Percentiles rank a stretch among this genome's conserved stretches.
Conservation (phyloP, 2,329 filamentous ascomycete species). For the Dactylella cylindrospora region DNA sequence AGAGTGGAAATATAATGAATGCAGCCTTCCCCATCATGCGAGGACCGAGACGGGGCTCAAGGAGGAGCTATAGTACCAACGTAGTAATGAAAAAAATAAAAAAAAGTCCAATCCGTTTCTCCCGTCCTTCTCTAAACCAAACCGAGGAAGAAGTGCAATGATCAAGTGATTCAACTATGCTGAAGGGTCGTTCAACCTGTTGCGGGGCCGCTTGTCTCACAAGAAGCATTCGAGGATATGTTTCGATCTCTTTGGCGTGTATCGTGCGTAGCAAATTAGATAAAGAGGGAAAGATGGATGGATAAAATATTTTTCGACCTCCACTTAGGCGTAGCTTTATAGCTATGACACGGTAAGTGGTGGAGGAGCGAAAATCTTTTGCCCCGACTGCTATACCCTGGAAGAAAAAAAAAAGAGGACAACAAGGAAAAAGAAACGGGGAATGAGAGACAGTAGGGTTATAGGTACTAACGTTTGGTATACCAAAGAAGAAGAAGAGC, state of each 20-base stretch:
- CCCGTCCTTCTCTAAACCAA: too few species aligned
- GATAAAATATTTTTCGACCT: slow-evolving; percentile 41
- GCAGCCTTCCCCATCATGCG: too few species aligned
- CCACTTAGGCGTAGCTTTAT: slow-evolving; percentile 44
- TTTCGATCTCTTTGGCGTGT: slow-evolving; percentile 13
- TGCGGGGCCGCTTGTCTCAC: slow-evolving; percentile 41
- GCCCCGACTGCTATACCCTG: slow-evolving; percentile 19
- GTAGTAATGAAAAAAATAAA: too few species aligned
- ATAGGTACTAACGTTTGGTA: too few species aligned
- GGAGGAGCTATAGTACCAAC: slow-evolving; percentile 43
- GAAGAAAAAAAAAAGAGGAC: slow-evolving; percentile 29
- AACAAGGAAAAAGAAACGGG: slow-evolving; percentile 32
- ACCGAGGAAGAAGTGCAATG: too few species aligned
- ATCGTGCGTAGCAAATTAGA: slow-evolving; percentile 36
- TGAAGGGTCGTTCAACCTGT: too few species aligned
- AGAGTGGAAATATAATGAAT: slow-evolving; percentile 17
- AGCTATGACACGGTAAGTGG: slow-evolving; percentile 34
- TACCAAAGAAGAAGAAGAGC: too few species aligned
- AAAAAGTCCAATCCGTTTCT: too few species aligned
- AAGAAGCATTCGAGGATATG: slow-evolving; percentile 23
- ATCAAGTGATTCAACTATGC: too few species aligned
- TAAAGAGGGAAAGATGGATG: slow-evolving; percentile 29
- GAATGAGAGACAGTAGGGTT: slow-evolving; percentile 36
- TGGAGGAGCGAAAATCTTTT: slow-evolving; percentile 30
- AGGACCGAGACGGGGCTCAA: slow-evolving; percentile 43